Percentiles rank a stretch among this genome's conserved stretches.
Evolutionary conservation across 257 asterid genomes (phyloP).

Genomic region (Fraxinus quadrangulata): DNA sequence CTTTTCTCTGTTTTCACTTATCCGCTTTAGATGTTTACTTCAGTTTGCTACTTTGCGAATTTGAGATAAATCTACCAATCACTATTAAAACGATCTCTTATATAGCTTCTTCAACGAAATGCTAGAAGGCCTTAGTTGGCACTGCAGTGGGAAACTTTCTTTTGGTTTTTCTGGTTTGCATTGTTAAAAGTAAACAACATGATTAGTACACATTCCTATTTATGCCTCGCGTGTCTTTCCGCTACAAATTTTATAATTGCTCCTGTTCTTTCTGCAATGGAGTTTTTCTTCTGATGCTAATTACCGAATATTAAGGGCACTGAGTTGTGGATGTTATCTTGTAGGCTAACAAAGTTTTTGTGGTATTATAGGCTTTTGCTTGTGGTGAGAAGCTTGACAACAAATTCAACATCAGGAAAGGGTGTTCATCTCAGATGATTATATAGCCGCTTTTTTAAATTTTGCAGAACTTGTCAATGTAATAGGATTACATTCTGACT

Average conservation of each 20-base stretch:
- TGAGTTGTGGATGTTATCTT: not conserved
- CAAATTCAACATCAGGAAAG: slow-evolving; percentile 17
- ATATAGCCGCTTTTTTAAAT: slow-evolving; percentile 27
- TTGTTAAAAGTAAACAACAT: not conserved
- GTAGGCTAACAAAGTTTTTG: slow-evolving; percentile 14
- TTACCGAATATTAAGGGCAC: not conserved
- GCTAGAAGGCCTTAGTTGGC: not conserved
- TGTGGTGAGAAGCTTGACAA: slow-evolving; percentile 19
- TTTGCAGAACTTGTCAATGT: slow-evolving; percentile 31
- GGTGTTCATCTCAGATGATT: slow-evolving; percentile 28
- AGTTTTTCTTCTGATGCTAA: not conserved
- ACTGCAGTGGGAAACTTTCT: not conserved
- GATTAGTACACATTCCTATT: not conserved
- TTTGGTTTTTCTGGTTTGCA: not conserved
- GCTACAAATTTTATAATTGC: too few relatives aligned
- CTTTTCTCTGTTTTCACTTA: not conserved
- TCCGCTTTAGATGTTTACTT: too few relatives aligned
- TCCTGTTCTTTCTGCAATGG: too few relatives aligned
- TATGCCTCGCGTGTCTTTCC: too few relatives aligned
- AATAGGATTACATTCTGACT: not conserved
- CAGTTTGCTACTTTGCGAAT: not conserved
- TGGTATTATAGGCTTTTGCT: slow-evolving; percentile 29
- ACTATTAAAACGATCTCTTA: not conserved
- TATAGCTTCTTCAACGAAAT: not conserved
- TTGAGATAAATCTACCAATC: not conserved